These are phyloP conservation scores for Cryptosporidium tyzzeri DNA, from an alignment of 169 alveolate species.

Conservation along the genomic window DNA sequence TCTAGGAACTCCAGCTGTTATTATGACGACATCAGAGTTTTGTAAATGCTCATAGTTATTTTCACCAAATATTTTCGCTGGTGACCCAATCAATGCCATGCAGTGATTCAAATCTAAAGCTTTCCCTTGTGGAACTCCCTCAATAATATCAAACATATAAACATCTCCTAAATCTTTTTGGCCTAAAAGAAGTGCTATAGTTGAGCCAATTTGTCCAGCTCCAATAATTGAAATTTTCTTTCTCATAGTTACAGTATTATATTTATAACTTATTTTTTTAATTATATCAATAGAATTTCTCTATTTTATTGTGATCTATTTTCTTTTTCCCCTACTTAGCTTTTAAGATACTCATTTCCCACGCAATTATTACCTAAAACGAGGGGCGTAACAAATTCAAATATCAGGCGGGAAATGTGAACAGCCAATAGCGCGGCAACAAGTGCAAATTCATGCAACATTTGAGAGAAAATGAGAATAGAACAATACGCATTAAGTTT, in stretches of 20 bases:
- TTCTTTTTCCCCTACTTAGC: not conserved
- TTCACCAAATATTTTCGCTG: conserved; percentile 80
- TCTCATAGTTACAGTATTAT: not conserved
- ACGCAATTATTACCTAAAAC: not conserved
- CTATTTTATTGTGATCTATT: not conserved
- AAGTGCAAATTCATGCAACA: not conserved
- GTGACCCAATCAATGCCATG: conserved; percentile 82
- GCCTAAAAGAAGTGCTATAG: conserved; percentile 84
- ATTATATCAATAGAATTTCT: not conserved
- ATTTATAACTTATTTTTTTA: not conserved
- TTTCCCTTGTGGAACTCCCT: conserved; percentile 87
- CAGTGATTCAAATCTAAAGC: conserved; percentile 85
- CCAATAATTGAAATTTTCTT: conserved; percentile 86
- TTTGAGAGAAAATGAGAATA: not conserved
- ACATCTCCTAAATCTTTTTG: conserved; percentile 86
- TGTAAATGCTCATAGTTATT: conserved; percentile 79
- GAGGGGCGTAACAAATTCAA: not conserved
- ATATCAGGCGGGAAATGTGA: not conserved
- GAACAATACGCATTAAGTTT: not conserved
- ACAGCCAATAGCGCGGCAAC: not conserved
- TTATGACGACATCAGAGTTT: conserved; percentile 88
- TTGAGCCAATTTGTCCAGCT: conserved; percentile 88
- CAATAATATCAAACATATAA: conserved; percentile 84
- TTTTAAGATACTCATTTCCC: not conserved
- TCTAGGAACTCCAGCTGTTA: conserved; percentile 89